Percentiles rank a stretch among this genome's conserved stretches.
phyloP scores from a whole-genome alignment of 192 early-diverging fungal species.

The Entrophospora sp. region DNA sequence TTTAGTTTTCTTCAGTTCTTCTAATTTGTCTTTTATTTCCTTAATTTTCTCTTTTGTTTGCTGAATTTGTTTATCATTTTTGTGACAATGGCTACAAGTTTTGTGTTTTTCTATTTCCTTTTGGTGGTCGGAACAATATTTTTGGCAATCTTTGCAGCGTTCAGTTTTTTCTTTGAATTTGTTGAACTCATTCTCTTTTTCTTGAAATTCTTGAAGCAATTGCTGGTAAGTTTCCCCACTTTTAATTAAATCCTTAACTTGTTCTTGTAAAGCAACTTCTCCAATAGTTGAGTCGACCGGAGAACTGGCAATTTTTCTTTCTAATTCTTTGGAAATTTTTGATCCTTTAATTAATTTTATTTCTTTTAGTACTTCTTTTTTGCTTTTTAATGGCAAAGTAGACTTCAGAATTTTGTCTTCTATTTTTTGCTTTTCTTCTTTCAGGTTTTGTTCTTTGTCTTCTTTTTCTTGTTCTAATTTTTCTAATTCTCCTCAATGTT shows the following conservation, averaged over 20 bases:
- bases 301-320: background rate
- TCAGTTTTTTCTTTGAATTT: background rate
- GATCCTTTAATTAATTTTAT: background rate
- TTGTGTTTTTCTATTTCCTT: background rate
- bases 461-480: background rate
- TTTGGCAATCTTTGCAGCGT: constrained; percentile 5
- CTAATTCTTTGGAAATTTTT: background rate
- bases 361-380: background rate
- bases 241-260: background rate
- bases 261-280: background rate
- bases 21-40: background rate
- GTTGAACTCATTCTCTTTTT: background rate
- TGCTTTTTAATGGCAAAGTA: background rate
- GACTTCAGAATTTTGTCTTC: background rate
- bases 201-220: background rate
- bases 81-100: background rate
- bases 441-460: background rate
- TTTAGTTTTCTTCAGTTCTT: too few species aligned
- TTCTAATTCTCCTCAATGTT: background rate
- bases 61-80: background rate
- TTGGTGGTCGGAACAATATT: background rate
- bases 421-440: background rate
- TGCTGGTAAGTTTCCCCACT: background rate
- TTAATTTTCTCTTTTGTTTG: background rate
- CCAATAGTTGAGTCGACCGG: background rate